Evolutionary conservation across 2,329 filamentous ascomycete genomes (phyloP).

Genomic region (Aspergillus terreus): DNA sequence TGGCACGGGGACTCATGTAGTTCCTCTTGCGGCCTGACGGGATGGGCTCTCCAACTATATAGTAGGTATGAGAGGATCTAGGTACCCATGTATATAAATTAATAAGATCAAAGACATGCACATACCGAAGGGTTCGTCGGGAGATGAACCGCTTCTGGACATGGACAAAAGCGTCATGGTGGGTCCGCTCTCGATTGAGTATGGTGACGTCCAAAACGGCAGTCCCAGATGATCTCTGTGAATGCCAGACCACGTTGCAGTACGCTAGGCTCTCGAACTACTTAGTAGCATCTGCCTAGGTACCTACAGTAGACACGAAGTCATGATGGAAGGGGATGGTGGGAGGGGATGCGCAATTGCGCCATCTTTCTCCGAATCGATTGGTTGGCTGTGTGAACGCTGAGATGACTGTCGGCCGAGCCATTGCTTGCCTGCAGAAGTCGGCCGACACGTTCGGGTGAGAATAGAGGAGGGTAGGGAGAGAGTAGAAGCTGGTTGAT

Average conservation of each 20-base stretch:
- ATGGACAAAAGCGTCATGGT: neutral
- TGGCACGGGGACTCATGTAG: too few relatives aligned
- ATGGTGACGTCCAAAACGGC: neutral
- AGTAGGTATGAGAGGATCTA: too few relatives aligned
- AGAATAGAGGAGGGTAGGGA: neutral
- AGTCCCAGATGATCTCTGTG: neutral
- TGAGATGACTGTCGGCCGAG: constrained; percentile 22
- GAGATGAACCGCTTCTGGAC: too few relatives aligned
- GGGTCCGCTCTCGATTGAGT: neutral
- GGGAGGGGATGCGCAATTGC: constrained; percentile 24
- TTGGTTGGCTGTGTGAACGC: constrained; percentile 19
- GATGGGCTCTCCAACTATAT: neutral
- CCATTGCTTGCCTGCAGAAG: constrained; percentile 6
- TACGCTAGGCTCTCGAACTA: too few relatives aligned
- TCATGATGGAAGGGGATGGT: neutral
- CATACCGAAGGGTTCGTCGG: neutral
- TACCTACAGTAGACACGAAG: too few relatives aligned
- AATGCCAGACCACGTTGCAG: neutral
- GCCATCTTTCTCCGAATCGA: constrained; percentile 26
- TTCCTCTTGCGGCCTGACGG: neutral
- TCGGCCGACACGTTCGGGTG: constrained; percentile 23
- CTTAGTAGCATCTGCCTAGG: too few relatives aligned
- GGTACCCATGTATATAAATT: too few relatives aligned
- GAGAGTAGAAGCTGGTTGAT: neutral
- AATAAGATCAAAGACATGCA: neutral